Evolutionary conservation across 2,329 filamentous ascomycete genomes (phyloP).

Genomic region (Penicillium sp.): DNA sequence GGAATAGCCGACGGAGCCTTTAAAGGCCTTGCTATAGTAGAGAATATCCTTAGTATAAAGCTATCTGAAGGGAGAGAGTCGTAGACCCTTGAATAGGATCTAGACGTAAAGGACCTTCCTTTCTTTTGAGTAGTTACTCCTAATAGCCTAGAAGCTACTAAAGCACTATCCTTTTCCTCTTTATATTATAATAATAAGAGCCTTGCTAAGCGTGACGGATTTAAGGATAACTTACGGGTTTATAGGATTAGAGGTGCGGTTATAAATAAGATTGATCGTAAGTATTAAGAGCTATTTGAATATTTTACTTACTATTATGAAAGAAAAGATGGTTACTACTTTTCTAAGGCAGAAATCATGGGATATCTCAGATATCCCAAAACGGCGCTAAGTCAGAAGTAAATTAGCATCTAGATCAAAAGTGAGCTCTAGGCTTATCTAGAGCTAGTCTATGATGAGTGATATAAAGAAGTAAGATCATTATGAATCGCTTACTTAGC

Average conservation of each 20-base stretch:
- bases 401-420: too few relatives aligned
- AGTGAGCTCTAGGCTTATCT: too few relatives aligned
- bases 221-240: constrained; percentile 11
- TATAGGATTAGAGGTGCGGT: constrained; percentile 15
- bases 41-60: constrained; percentile 12
- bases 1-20: constrained; percentile 19
- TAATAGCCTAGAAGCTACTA: constrained; percentile 3
- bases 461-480: too few relatives aligned
- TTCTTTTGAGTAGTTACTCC: constrained; percentile 17
- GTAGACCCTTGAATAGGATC: constrained; percentile 16
- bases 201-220: constrained; percentile 10
- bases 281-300: not conserved
- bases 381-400: too few relatives aligned
- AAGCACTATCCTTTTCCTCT: constrained; percentile 15
- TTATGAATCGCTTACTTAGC: too few relatives aligned
- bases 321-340: too few relatives aligned
- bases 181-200: constrained; percentile 15
- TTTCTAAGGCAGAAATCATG: too few relatives aligned
- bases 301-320: not conserved
- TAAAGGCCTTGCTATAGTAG: constrained; percentile 14
- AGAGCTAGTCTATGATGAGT: too few relatives aligned
- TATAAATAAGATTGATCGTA: constrained; percentile 12
- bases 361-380: too few relatives aligned
- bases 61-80: constrained; percentile 11
- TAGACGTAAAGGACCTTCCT: constrained; percentile 6